phyloP scores from a whole-genome alignment of 805 yeast species.

The Trichomonascus vanleenenianus region DNA sequence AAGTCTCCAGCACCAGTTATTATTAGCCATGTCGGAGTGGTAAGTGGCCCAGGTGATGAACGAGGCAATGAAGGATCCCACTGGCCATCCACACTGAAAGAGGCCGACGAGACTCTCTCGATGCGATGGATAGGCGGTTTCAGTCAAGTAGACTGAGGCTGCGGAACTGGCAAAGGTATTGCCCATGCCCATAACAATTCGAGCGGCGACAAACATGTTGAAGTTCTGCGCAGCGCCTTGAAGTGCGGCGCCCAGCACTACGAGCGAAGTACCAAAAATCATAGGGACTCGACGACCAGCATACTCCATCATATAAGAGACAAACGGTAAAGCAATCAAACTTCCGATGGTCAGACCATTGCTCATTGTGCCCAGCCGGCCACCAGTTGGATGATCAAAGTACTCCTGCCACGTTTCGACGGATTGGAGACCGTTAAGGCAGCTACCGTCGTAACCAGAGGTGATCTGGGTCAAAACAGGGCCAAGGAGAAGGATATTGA shows the following conservation, averaged over 20 bases:
- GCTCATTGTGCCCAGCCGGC: slow-evolving; percentile 14
- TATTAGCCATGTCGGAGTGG: slow-evolving; percentile 24
- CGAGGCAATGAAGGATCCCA: slow-evolving; percentile 69
- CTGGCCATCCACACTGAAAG: slow-evolving; percentile 39
- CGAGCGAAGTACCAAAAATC: slow-evolving; percentile 44
- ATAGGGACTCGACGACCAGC: slow-evolving; percentile 59
- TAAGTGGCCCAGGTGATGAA: slow-evolving; percentile 62
- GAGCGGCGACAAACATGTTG: slow-evolving; percentile 59
- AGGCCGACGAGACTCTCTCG: slow-evolving; percentile 54
- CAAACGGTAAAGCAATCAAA: slow-evolving; percentile 59
- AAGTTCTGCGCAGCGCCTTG: slow-evolving; percentile 57
- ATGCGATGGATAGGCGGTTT: slow-evolving; percentile 55
- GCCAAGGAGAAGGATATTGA: slow-evolving; percentile 11
- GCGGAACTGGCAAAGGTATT: slow-evolving; percentile 25
- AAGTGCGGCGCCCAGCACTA: slow-evolving; percentile 60
- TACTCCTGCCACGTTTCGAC: slow-evolving; percentile 18
- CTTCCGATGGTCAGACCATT: slow-evolving; percentile 44
- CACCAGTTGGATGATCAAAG: slow-evolving; percentile 14
- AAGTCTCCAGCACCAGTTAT: slow-evolving; percentile 50
- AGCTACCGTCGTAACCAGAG: slow-evolving; percentile 16
- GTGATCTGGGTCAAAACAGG: slow-evolving; percentile 11
- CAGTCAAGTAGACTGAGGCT: slow-evolving; percentile 68
- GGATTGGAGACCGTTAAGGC: slow-evolving; percentile 19
- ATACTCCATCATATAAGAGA: slow-evolving; percentile 50
- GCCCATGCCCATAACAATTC: slow-evolving; percentile 38